Evolutionary conservation across 1,284 basidiomycete genomes (phyloP).

Genomic region (Paramarasmius palmivorus): DNA sequence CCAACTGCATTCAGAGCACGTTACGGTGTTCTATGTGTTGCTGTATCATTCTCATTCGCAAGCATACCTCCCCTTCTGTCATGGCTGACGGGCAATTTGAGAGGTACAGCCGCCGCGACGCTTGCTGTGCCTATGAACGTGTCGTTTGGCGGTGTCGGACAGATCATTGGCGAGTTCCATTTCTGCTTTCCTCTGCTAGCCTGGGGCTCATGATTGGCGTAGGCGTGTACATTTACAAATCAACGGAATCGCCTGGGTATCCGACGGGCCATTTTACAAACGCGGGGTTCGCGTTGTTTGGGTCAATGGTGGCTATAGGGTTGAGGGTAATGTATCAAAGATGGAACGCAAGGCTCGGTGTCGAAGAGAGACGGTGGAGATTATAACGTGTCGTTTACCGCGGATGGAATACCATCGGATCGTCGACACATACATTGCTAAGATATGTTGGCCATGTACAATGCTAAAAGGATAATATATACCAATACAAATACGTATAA

Average conservation of each 20-base stretch:
- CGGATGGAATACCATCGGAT: no score
- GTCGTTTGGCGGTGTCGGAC: conserved; percentile 35
- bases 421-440: no score
- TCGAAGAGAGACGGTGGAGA: conserved; percentile 8
- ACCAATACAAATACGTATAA: no score
- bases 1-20: conserved; percentile 23
- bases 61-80: conserved; percentile 36
- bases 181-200: neutral
- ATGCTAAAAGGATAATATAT: no score
- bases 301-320: neutral
- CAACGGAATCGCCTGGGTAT: conserved; percentile 30
- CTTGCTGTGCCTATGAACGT: conserved; percentile 38
- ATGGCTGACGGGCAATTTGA: conserved; percentile 37
- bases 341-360: conserved; percentile 2
- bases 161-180: conserved; percentile 23
- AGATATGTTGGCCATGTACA: no score
- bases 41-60: conserved; percentile 34
- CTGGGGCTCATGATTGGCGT: conserved; percentile 9
- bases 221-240: conserved; percentile 40
- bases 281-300: conserved; percentile 27
- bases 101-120: conserved; percentile 31
- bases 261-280: conserved; percentile 39
- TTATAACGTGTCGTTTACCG: no score
- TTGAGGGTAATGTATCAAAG: conserved; percentile 5
- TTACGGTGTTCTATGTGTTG: conserved; percentile 36